Evolutionary conservation across 1,284 basidiomycete genomes (phyloP).

Genomic region (Termitomyces sp.): DNA sequence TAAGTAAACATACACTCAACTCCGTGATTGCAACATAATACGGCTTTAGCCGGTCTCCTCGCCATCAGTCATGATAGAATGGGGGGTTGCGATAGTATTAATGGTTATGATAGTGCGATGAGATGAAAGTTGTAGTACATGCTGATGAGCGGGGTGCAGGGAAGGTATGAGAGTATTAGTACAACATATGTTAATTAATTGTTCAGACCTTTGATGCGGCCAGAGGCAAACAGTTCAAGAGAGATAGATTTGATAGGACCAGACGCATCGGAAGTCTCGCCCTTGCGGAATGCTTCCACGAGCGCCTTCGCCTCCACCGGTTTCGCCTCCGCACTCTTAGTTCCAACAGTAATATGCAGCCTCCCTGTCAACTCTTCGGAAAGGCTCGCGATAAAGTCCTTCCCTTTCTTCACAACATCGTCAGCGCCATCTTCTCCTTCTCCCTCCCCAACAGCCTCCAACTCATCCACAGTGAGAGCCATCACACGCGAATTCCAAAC

Average conservation of each 20-base stretch:
- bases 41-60: neutral
- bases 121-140: neutral
- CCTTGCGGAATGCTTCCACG: slow-evolving; percentile 54
- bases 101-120: too few relatives aligned
- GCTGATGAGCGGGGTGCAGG: neutral
- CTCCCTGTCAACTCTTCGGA: slow-evolving; percentile 42
- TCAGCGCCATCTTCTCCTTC: slow-evolving; percentile 28
- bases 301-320: slow-evolving; percentile 72
- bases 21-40: too few relatives aligned
- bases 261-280: slow-evolving; percentile 25
- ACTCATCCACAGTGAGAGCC: slow-evolving; percentile 63
- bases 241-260: slow-evolving; percentile 12
- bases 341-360: slow-evolving; percentile 91
- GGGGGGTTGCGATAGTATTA: too few relatives aligned
- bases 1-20: too few relatives aligned
- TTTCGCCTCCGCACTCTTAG: slow-evolving; percentile 45
- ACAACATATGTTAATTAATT: neutral
- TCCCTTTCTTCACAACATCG: slow-evolving; percentile 28
- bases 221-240: slow-evolving; percentile 11
- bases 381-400: slow-evolving; percentile 47
- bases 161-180: neutral
- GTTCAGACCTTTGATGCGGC: slow-evolving; percentile 18
- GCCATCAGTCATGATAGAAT: too few relatives aligned
- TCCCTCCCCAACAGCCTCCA: slow-evolving; percentile 42
- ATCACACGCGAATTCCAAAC: slow-evolving; percentile 81